Percentiles rank a stretch among this genome's conserved stretches.
phyloP scores from a whole-genome alignment of 345 rosid genomes.

The Corymbia maculata region DNA sequence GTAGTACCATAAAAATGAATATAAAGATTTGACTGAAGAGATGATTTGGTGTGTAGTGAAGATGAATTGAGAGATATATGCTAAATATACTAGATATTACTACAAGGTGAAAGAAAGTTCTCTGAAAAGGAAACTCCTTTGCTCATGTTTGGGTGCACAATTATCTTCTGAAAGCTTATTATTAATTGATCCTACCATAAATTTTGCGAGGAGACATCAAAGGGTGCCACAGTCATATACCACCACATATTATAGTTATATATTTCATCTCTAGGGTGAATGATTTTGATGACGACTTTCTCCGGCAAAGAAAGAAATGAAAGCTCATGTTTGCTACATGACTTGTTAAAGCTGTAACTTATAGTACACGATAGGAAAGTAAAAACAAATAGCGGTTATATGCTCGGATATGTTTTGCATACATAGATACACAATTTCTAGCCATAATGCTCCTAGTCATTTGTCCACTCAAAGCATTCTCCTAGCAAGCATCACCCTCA shows the following conservation, averaged over 20 bases:
- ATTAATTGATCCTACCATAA: neutral
- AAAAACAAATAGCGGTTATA: neutral
- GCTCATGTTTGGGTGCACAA: neutral
- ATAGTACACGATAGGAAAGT: neutral
- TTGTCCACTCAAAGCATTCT: neutral
- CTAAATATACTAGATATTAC: neutral
- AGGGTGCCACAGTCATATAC: neutral
- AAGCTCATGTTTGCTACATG: neutral
- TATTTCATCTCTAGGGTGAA: neutral
- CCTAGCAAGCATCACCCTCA: slow-evolving; percentile 20
- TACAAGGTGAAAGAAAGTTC: neutral
- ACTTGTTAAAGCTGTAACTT: neutral
- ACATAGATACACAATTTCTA: neutral
- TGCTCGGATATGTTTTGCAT: neutral
- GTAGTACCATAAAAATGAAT: neutral
- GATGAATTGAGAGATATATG: neutral
- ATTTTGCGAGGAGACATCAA: neutral
- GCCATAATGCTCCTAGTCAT: neutral
- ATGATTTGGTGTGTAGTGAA: neutral
- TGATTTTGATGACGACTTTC: too few species aligned
- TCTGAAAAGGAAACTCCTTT: neutral
- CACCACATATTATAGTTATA: neutral
- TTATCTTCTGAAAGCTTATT: neutral
- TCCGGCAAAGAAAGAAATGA: neutral
- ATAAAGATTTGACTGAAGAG: neutral